Percentiles rank a stretch among this genome's conserved stretches.
phyloP scores from a whole-genome alignment of 208 protist genomes.

The Wallacemonas rigidus region DNA sequence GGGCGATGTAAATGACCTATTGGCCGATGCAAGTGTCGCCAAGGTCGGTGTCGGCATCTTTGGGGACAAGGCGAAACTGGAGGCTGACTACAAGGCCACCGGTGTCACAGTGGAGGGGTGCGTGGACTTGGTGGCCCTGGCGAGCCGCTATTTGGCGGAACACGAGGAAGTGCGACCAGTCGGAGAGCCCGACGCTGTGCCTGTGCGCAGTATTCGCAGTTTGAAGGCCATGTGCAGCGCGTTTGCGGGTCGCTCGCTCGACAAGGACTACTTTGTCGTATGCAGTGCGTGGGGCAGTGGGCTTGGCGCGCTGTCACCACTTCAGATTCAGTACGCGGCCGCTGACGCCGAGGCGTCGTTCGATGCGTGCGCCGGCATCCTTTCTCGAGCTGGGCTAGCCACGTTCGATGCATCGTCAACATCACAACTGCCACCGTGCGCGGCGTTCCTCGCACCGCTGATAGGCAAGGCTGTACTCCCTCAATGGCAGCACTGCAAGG shows the following conservation, averaged over 20 bases:
- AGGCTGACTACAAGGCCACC: constrained; percentile 40
- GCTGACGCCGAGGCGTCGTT: constrained; percentile 62
- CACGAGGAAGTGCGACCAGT: background rate
- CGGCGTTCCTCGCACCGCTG: background rate
- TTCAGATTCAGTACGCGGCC: constrained; percentile 60
- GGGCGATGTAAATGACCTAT: constrained; percentile 24
- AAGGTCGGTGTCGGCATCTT: constrained; percentile 58
- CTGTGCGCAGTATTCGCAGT: constrained; percentile 21
- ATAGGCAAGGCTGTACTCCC: background rate
- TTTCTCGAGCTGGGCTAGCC: background rate
- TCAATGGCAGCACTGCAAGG: too few species aligned
- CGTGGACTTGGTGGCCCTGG: constrained; percentile 49
- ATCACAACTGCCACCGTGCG: too few species aligned
- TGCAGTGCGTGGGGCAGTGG: constrained; percentile 58
- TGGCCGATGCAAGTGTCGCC: constrained; percentile 26
- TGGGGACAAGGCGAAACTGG: constrained; percentile 57
- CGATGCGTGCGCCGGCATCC: constrained; percentile 41
- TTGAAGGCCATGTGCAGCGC: constrained; percentile 47
- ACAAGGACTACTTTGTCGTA: constrained; percentile 52
- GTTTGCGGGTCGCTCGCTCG: constrained; percentile 34
- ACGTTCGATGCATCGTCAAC: too few species aligned
- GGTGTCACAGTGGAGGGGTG: constrained; percentile 21
- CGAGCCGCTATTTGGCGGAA: constrained; percentile 17
- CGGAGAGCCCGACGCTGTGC: background rate
- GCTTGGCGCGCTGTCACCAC: constrained; percentile 47